phyloP scores from a whole-genome alignment of 1,284 basidiomycete species.

The Rhodotorula sp. region DNA sequence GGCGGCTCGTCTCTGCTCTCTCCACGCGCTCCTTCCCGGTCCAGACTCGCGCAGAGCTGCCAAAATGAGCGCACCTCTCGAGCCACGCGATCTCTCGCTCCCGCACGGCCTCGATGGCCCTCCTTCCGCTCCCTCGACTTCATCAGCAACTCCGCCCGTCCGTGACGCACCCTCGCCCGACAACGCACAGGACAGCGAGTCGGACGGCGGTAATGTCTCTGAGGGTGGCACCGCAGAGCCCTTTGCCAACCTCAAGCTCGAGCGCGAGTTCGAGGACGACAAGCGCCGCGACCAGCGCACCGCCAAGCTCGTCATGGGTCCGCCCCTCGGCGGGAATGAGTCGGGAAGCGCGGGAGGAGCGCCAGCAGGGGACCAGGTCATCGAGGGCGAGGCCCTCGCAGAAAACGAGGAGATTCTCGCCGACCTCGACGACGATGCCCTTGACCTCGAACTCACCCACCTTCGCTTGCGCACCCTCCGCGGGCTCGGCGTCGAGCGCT shows the following conservation, averaged over 20 bases:
- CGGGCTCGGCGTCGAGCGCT: conserved; percentile 40
- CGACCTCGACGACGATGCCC: conserved; percentile 63
- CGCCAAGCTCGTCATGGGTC: conserved; percentile 39
- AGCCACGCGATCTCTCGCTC: too few relatives aligned
- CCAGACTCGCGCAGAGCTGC: too few relatives aligned
- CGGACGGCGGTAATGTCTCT: conserved; percentile 27
- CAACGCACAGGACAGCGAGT: conserved; percentile 12
- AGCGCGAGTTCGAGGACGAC: conserved; percentile 44
- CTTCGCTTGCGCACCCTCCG: conserved; percentile 61
- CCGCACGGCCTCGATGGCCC: not conserved
- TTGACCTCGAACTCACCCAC: conserved; percentile 88
- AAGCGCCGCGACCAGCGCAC: conserved; percentile 35
- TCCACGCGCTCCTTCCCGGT: too few relatives aligned
- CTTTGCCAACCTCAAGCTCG: conserved; percentile 32
- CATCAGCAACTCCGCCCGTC: not conserved
- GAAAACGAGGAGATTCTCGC: conserved; percentile 52
- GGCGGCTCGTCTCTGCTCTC: too few relatives aligned
- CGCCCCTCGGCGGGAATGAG: conserved; percentile 17
- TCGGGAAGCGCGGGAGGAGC: not conserved
- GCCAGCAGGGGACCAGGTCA: conserved; percentile 15
- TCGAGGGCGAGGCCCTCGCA: conserved; percentile 28
- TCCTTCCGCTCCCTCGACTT: not conserved
- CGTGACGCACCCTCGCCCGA: not conserved
- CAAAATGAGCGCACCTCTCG: too few relatives aligned
- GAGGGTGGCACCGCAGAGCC: conserved; percentile 25